Evolutionary conservation across 257 asterid genomes (phyloP), one percentile per base, ranked within the genome.

Genomic region (Nicotiana tomentosiformis): DNA sequence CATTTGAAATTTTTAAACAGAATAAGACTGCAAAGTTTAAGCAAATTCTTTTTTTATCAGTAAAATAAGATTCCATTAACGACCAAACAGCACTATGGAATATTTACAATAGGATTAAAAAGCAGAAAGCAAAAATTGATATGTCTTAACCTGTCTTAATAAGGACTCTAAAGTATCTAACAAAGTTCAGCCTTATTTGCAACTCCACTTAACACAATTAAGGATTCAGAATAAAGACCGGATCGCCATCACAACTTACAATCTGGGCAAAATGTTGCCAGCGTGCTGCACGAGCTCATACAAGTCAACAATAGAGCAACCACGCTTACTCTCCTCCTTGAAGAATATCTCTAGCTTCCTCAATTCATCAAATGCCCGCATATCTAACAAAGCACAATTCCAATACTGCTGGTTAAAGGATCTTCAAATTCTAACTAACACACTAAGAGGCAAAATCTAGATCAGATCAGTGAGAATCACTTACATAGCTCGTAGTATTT

Each of bases 271-370:
- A 83, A 96, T 96, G 82, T 96, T 96, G 87, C 99, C 99, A 30
- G 99, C 99, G 58, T 96, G 98, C 93, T 96, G 99, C 86, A 93
- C 99, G 49, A 96, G 97, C 90, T 96, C 99, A 72, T 96, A 96
- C 76, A 96, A 93, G 91, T 94, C 99, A 58, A 96, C 97, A 43
- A 96, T 89, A 7, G 99, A 96, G 92, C 93, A 96, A n/a, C 98
- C 98, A 0, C 97, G 98, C 79, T 86, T 86, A 2, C 91, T 88
- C 91, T 93, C 98, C 86, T 94, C 98, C 91, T 86, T 93, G 90
- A 96, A 94, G 81, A 93, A 96, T 53, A 92, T 91, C 87, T 96
- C 99, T 82, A 96, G 87, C 89, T 89, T 96, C 94, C 99, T 91
- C 93, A 96, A 86, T 82, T 96, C 98, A 78, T 96, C 99, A 91